Conservation (phyloP, 768 basidiomycete genomes). For the Leccinum disarticulatum region DNA sequence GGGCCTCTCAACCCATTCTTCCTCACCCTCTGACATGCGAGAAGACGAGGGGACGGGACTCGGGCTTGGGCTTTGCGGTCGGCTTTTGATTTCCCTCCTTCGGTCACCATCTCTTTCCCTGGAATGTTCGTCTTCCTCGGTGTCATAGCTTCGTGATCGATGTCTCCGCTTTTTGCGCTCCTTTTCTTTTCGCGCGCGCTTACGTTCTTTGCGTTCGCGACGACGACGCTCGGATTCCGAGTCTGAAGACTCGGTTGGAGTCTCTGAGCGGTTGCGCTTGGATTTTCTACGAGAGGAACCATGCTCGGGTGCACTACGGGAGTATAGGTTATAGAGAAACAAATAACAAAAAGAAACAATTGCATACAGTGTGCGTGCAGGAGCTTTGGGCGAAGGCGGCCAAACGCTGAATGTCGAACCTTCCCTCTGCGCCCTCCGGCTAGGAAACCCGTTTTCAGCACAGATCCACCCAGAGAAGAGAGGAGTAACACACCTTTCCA, state of each 20-base stretch:
- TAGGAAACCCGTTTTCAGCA: conserved; percentile 27
- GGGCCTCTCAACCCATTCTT: conserved; percentile 71
- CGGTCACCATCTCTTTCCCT: conserved; percentile 27
- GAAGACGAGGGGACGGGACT: conserved; percentile 32
- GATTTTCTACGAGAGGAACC: conserved; percentile 53
- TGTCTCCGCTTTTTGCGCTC: conserved; percentile 39
- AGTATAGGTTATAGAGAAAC: neutral
- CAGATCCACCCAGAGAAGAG: neutral
- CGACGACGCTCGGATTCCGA: conserved; percentile 60
- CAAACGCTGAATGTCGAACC: conserved; percentile 61
- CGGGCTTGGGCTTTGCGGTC: conserved; percentile 34
- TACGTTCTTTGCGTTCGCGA: conserved; percentile 60
- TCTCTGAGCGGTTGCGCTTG: conserved; percentile 53
- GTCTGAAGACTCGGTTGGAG: conserved; percentile 44
- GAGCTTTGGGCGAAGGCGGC: conserved; percentile 78
- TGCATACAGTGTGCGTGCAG: conserved; percentile 56
- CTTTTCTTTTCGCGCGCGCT: conserved; percentile 50
- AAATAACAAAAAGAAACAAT: neutral
- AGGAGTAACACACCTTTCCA: conserved; percentile 59
- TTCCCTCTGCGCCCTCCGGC: conserved; percentile 71
- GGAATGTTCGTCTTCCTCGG: conserved; percentile 36
- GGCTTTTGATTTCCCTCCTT: conserved; percentile 35
- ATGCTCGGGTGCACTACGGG: conserved; percentile 55
- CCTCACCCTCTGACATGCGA: conserved; percentile 43
- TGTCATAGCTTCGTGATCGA: conserved; percentile 36